These are phyloP conservation scores for Backusella luteola DNA, from an alignment of 192 early-diverging fungal genomes.

Conservation along the genomic window DNA sequence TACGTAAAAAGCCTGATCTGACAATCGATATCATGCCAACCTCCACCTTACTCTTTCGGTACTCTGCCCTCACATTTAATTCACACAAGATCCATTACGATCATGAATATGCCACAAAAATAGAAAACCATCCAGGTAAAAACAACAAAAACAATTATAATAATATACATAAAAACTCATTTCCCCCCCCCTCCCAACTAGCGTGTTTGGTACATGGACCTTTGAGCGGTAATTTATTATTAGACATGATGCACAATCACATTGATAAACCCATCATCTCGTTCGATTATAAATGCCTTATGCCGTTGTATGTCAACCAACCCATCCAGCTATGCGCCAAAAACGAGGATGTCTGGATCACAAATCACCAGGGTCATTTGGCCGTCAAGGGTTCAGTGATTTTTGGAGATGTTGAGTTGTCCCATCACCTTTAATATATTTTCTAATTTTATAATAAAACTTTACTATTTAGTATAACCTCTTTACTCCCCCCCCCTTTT, in stretches of 20 bases:
- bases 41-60: slow-evolving; percentile 4
- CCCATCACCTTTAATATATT: slow-evolving; percentile 7
- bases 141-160: not conserved
- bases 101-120: slow-evolving; percentile 13
- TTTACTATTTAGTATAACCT: no score
- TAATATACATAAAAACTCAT: not conserved
- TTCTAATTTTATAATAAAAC: not conserved
- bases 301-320: slow-evolving; percentile 13
- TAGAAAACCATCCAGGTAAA: slow-evolving; percentile 13
- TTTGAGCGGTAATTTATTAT: slow-evolving; percentile 14
- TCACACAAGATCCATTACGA: slow-evolving; percentile 18
- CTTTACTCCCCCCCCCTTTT: not conserved
- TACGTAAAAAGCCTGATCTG: slow-evolving; percentile 2
- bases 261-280: not conserved
- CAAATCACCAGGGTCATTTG: slow-evolving; percentile 6
- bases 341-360: slow-evolving; percentile 8
- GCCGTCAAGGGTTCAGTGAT: slow-evolving; percentile 7
- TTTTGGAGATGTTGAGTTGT: not conserved
- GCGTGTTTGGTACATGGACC: slow-evolving; percentile 22
- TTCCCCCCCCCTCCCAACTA: not conserved
- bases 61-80: slow-evolving; percentile 19
- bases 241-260: not conserved
- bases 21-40: not conserved
- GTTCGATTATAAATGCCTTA: slow-evolving; percentile 14
- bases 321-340: not conserved